Evolutionary conservation across 1,284 basidiomycete species (phyloP).

Genomic region (Peniophora sp.): DNA sequence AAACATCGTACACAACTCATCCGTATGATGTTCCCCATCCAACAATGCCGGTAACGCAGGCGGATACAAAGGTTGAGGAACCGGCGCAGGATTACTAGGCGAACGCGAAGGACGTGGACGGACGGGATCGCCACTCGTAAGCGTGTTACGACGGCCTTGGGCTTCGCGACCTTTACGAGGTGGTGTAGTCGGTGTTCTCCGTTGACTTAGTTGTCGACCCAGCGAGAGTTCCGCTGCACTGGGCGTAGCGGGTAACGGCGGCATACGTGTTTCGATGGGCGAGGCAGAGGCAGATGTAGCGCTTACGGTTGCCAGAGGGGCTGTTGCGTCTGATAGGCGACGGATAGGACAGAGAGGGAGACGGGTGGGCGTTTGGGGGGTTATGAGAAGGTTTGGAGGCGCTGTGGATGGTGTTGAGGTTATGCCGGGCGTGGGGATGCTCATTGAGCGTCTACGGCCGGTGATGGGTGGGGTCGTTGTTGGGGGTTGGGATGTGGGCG

Average conservation of each 20-base stretch:
- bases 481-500: conserved; percentile 4
- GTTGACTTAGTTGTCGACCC: conserved; percentile 14
- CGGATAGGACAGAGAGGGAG: too few species aligned
- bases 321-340: conserved; percentile 7
- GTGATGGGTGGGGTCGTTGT: conserved; percentile 7
- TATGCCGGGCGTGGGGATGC: conserved; percentile 13
- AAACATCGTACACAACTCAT: conserved; percentile 81
- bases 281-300: conserved; percentile 1
- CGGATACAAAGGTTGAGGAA: conserved; percentile 33
- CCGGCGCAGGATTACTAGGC: conserved; percentile 28
- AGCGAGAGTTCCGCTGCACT: conserved; percentile 29
- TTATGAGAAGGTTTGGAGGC: conserved; percentile 9
- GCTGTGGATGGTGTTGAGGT: conserved; percentile 1
- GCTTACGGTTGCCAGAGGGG: conserved; percentile 6
- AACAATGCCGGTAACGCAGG: conserved; percentile 56
- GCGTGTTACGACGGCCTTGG: conserved; percentile 12
- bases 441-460: conserved; percentile 8
- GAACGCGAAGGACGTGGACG: conserved; percentile 39
- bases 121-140: conserved; percentile 14
- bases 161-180: conserved; percentile 9
- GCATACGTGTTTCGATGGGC: conserved; percentile 7
- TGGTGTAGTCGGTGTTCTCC: conserved; percentile 14
- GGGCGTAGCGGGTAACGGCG: conserved; percentile 13
- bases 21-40: conserved; percentile 86
- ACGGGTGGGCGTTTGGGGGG: conserved; percentile 8